Percentiles rank a stretch among this genome's conserved stretches.
These are phyloP conservation scores for Suillus luteus DNA, from an alignment of 768 basidiomycete genomes.

Conservation along the genomic window DNA sequence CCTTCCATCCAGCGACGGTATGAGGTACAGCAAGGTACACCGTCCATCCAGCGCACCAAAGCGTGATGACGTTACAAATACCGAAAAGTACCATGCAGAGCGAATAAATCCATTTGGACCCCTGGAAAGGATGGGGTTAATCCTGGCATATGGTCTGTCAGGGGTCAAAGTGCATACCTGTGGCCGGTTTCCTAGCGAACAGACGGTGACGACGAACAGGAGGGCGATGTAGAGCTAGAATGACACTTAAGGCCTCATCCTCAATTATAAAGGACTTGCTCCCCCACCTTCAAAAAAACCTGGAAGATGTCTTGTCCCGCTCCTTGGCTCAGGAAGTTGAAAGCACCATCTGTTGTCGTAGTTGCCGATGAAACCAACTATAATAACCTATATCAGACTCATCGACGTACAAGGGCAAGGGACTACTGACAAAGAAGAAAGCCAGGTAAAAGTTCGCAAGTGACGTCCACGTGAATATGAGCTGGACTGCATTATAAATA, in stretches of 20 bases:
- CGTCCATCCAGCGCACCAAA: conserved; percentile 91
- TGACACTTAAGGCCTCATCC: neutral
- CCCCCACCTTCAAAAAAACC: conserved; percentile 61
- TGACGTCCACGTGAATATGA: conserved; percentile 93
- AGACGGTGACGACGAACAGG: conserved; percentile 79
- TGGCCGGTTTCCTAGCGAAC: conserved; percentile 91
- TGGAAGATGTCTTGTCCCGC: conserved; percentile 77
- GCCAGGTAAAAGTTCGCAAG: conserved; percentile 93
- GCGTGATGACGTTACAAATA: conserved; percentile 72
- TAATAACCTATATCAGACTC: conserved; percentile 25
- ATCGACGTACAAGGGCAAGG: conserved; percentile 19
- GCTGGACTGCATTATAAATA: conserved; percentile 86
- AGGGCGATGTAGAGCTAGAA: conserved; percentile 77
- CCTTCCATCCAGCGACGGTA: conserved; percentile 70
- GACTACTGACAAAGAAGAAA: conserved; percentile 83
- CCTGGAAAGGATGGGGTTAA: conserved; percentile 39
- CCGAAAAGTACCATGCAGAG: conserved; percentile 79
- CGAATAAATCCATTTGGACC: conserved; percentile 85
- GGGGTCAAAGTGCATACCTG: conserved; percentile 40
- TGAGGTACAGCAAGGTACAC: conserved; percentile 85
- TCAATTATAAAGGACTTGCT: neutral
- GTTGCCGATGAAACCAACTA: conserved; percentile 86
- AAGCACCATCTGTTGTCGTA: conserved; percentile 61
- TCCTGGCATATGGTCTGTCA: conserved; percentile 4
- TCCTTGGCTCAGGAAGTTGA: conserved; percentile 75